These are phyloP conservation scores for Forsythia viridissima DNA, from an alignment of 257 asterid genomes.

Conservation along the genomic window DNA sequence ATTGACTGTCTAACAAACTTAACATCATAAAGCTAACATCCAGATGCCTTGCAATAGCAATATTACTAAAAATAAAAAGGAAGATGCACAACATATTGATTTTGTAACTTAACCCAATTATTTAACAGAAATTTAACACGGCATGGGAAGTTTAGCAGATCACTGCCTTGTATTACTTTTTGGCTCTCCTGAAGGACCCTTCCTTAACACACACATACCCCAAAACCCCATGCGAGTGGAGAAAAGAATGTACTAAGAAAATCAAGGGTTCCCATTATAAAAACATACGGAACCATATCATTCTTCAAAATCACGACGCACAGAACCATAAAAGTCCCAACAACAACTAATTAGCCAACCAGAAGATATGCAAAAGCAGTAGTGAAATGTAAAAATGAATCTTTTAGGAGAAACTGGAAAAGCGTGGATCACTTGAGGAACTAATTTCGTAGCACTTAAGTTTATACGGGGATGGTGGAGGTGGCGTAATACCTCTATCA, in stretches of 20 bases:
- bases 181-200: not conserved
- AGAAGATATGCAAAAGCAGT: not conserved
- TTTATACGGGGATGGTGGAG: conserved; percentile 6
- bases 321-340: too few species aligned
- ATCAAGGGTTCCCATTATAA: not conserved
- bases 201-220: not conserved
- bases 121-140: not conserved
- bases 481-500: conserved; percentile 53
- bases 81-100: not conserved
- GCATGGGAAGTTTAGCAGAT: too few species aligned
- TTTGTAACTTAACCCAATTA: not conserved
- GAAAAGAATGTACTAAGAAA: too few species aligned
- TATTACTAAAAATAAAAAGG: not conserved
- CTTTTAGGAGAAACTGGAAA: conserved; percentile 1
- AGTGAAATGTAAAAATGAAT: not conserved
- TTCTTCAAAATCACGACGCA: too few species aligned
- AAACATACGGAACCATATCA: not conserved
- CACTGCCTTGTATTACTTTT: not conserved
- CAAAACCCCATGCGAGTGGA: not conserved
- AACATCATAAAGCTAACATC: not conserved
- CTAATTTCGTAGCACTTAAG: not conserved
- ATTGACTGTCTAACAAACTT: not conserved
- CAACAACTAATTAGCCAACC: not conserved
- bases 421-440: not conserved
- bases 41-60: not conserved